These are phyloP conservation scores for Blastomyces percursus DNA, from an alignment of 2,329 filamentous ascomycete species.

Conservation along the genomic window DNA sequence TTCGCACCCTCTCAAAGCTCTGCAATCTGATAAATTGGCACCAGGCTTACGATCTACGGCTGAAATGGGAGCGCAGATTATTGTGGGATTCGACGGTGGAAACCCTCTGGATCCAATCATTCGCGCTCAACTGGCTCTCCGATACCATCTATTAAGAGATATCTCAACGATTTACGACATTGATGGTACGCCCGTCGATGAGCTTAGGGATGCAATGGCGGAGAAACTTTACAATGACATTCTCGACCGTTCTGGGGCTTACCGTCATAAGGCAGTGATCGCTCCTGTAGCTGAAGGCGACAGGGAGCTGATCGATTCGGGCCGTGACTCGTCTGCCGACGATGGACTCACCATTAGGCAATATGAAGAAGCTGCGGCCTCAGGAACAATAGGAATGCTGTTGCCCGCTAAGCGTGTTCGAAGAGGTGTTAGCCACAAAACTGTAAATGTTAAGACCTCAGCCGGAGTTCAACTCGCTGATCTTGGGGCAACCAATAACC, in stretches of 20 bases:
- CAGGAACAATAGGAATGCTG: constrained; percentile 40
- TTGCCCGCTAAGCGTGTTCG: constrained; percentile 35
- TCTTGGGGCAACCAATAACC: constrained; percentile 55
- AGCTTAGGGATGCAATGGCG: constrained; percentile 65
- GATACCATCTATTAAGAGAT: constrained; percentile 70
- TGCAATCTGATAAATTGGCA: constrained; percentile 44
- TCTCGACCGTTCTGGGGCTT: constrained; percentile 79
- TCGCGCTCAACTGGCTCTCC: constrained; percentile 75
- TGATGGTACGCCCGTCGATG: constrained; percentile 55
- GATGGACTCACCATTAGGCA: constrained; percentile 60
- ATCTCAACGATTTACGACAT: constrained; percentile 80
- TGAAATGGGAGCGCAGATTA: constrained; percentile 96
- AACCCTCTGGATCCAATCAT: constrained; percentile 89
- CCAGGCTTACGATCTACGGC: constrained; percentile 59
- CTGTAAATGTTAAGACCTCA: constrained; percentile 43
- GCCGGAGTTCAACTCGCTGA: constrained; percentile 39
- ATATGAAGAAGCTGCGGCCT: constrained; percentile 58
- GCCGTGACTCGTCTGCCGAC: constrained; percentile 63
- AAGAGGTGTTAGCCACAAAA: constrained; percentile 35
- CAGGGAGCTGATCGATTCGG: constrained; percentile 66
- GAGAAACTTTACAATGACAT: constrained; percentile 94
- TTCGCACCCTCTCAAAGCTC: constrained; percentile 59
- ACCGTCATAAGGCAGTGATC: constrained; percentile 65
- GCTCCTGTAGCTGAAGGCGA: constrained; percentile 71
- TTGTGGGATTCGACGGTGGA: constrained; percentile 90